Base-by-base conservation (phyloP, 2,329 filamentous ascomycete genomes). In the Phialophora macrospora region DNA sequence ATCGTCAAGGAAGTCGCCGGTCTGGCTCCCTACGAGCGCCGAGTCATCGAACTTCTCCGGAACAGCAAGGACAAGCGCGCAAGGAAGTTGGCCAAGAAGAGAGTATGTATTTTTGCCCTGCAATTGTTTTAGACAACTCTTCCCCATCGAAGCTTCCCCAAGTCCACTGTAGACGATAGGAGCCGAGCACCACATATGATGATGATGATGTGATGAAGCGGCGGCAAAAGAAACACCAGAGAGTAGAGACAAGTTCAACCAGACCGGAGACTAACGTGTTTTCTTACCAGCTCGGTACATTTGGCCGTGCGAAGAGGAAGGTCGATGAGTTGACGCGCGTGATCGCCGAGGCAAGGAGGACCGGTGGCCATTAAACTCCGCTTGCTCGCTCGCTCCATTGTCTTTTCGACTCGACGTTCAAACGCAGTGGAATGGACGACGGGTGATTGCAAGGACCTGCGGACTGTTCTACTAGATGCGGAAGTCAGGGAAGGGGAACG, bases 261-360 rank as follows among this genome's bases (percentile, higher is more conserved):
- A 12, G 55, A 72, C 74, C 70, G 32, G 71, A 55, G 9, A 30
- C 60, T 63, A 59, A 63, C 69, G 26, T 64, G 2, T 59, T 64
- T 41, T 26, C 44, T 64, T 60, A 20, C 63, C 72, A 95, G 90
- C 93, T 99, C 86, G 95, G 95, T 81, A 98, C 95, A 77, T 98
- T 98, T 84, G 91, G 92, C 80, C 94, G 95, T 83, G 94, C 94
- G 80, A 99, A 99, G 94, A 90, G 88, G 82, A 99, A 99, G 94
- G 95, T 99, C 75, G 95, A 99, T 81, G 94, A 98, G 86, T 92
- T 99, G 85, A 92, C 93, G 85, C 89, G 92, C 78, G 91, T 99
- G 83, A 99, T 99, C 80, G 92, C 94, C 78, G 95, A 98, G 87
- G 90, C 93, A 80, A 93, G 94, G 84, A 86, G 89, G 80, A 84